phyloP scores from a whole-genome alignment of 495 filamentous ascomycete species.

The Neurospora terricola region DNA sequence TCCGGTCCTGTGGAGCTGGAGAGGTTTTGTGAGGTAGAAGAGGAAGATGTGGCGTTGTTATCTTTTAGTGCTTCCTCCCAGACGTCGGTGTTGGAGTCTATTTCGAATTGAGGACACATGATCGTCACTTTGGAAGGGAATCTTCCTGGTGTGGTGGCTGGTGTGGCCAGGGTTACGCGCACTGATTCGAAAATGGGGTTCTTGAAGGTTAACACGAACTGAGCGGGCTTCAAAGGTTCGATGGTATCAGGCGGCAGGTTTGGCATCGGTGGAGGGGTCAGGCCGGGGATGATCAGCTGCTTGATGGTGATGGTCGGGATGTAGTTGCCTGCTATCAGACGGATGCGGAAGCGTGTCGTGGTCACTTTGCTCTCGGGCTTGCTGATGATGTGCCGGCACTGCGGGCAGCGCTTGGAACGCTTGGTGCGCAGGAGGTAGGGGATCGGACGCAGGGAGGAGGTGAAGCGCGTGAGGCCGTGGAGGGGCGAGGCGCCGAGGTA shows the following conservation, averaged over 20 bases:
- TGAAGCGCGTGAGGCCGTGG: conserved; percentile 44
- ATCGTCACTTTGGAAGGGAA: conserved; percentile 78
- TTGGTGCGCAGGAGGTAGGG: conserved; percentile 79
- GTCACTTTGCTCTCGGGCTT: conserved; percentile 87
- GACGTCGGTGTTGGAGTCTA: conserved; percentile 89
- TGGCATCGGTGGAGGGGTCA: conserved; percentile 3
- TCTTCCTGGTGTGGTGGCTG: conserved; percentile 65
- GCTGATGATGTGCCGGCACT: conserved; percentile 88
- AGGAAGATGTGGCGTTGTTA: conserved; percentile 7
- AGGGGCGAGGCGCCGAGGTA: conserved; percentile 30
- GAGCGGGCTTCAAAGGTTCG: conserved; percentile 56
- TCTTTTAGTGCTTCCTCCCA: conserved; percentile 83
- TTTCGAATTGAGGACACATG: conserved; percentile 86
- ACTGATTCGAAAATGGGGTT: conserved; percentile 92
- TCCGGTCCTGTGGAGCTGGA: neutral
- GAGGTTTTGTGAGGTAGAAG: neutral
- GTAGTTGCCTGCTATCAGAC: conserved; percentile 78
- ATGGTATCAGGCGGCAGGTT: conserved; percentile 29
- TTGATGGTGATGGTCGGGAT: conserved; percentile 70
- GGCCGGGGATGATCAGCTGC: conserved; percentile 43
- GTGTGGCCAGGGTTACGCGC: conserved; percentile 78
- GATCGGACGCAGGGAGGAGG: conserved; percentile 62
- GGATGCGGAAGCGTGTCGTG: conserved; percentile 79
- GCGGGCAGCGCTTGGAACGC: conserved; percentile 81
- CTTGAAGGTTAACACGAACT: conserved; percentile 78